phyloP scores from a whole-genome alignment of 2,329 filamentous ascomycete species.

The Hymenoscyphus fraxineus region DNA sequence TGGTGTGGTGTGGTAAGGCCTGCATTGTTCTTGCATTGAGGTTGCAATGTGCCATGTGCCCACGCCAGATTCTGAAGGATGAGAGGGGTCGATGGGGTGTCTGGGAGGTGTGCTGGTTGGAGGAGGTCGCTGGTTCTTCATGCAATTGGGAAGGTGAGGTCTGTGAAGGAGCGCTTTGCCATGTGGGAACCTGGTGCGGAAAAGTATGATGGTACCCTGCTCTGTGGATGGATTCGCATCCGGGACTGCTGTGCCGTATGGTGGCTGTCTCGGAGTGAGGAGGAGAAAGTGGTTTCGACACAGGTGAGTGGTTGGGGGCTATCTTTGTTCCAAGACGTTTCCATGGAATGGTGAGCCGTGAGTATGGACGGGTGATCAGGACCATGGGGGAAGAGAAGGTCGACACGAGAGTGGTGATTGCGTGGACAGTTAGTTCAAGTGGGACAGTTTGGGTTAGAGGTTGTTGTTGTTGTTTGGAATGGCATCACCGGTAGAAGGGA shows the following conservation, averaged over 20 bases:
- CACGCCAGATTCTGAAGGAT: not conserved
- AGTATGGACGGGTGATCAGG: not conserved
- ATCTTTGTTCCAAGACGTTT: not conserved
- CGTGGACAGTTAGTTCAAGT: not conserved
- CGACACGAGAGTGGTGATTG: not conserved
- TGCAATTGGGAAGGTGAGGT: slow-evolving; percentile 1
- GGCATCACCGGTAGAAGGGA: not conserved
- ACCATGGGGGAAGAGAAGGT: not conserved
- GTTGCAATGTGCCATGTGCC: slow-evolving; percentile 7
- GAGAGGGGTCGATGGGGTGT: not conserved
- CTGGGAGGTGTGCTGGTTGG: not conserved
- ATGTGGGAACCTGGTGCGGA: not conserved
- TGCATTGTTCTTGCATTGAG: not conserved
- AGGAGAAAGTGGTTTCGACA: not conserved
- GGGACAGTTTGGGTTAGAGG: not conserved
- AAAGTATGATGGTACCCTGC: not conserved
- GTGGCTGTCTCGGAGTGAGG: slow-evolving; percentile 6
- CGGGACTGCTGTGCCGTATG: not conserved
- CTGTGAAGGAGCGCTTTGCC: not conserved
- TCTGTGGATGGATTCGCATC: not conserved
- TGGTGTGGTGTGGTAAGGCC: slow-evolving; percentile 1
- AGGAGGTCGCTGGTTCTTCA: not conserved
- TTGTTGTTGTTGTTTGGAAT: not conserved
- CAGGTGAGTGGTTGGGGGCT: not conserved
- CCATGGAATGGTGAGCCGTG: not conserved